These are phyloP conservation scores for Plasmodium gonderi DNA, from an alignment of 169 alveolate genomes.

Conservation along the genomic window DNA sequence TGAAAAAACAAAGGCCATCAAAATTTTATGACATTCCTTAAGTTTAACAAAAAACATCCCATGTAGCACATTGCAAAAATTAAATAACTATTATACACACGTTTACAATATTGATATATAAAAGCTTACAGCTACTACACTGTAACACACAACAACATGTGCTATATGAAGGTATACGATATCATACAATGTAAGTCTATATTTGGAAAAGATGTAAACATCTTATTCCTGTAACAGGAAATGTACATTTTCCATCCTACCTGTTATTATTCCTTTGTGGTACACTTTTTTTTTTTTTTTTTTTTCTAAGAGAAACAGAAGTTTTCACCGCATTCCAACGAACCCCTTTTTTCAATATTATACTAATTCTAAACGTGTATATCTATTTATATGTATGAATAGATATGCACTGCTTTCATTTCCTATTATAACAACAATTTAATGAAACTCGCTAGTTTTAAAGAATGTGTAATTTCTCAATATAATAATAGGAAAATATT, in stretches of 20 bases:
- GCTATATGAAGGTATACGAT: not conserved
- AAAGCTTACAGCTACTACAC: not conserved
- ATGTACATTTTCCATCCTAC: not conserved
- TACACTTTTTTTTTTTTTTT: not conserved
- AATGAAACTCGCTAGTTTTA: not conserved
- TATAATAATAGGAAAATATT: not conserved
- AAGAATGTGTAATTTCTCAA: not conserved
- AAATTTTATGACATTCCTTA: not conserved
- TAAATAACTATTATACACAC: not conserved
- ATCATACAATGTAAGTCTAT: not conserved
- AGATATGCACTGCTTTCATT: not conserved
- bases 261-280: not conserved
- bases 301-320: not conserved
- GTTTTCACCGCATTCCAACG: not conserved
- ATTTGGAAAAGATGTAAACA: not conserved
- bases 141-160: not conserved
- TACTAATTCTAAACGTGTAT: not conserved
- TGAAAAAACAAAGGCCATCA: not conserved
- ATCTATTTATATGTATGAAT: not conserved
- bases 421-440: not conserved
- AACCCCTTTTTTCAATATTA: not conserved
- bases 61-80: not conserved
- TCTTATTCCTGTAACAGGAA: not conserved
- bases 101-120: not conserved
- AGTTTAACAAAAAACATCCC: not conserved